These are phyloP conservation scores for Candida tetrigidarum DNA, from an alignment of 1,139 yeast genomes.

Conservation along the genomic window DNA sequence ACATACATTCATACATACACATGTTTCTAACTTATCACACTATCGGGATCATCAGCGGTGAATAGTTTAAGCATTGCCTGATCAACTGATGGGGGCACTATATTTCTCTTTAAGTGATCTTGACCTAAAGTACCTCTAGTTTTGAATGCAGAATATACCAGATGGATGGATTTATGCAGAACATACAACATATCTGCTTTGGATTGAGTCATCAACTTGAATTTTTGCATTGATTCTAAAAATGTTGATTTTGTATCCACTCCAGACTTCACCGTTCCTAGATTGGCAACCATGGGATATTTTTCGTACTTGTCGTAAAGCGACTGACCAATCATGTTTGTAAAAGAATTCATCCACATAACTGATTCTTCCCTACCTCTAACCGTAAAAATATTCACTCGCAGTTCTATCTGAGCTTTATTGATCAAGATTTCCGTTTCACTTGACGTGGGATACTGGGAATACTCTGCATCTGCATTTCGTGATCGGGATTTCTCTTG, in stretches of 20 bases:
- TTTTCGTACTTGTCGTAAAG: slow-evolving; percentile 60
- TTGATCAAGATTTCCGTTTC: slow-evolving; percentile 39
- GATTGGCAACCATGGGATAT: slow-evolving; percentile 54
- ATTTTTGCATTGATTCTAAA: slow-evolving; percentile 53
- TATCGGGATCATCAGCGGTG: slow-evolving; percentile 54
- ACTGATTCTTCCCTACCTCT: slow-evolving; percentile 51
- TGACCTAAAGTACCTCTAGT: slow-evolving; percentile 32
- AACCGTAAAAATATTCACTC: slow-evolving; percentile 52
- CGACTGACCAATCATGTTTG: slow-evolving; percentile 57
- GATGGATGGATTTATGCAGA: slow-evolving; percentile 41
- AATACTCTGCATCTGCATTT: slow-evolving; percentile 16
- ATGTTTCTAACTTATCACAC: slow-evolving; percentile 27
- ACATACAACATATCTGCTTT: slow-evolving; percentile 39
- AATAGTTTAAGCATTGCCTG: slow-evolving; percentile 49
- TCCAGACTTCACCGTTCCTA: slow-evolving; percentile 61
- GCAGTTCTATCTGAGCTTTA: slow-evolving; percentile 32
- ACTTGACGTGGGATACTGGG: slow-evolving; percentile 33
- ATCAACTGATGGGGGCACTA: slow-evolving; percentile 43
- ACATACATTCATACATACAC: too few relatives aligned
- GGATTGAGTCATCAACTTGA: slow-evolving; percentile 58
- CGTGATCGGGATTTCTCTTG: slow-evolving; percentile 10
- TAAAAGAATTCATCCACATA: slow-evolving; percentile 58
- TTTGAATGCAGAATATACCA: slow-evolving; percentile 35
- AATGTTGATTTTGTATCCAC: slow-evolving; percentile 48
- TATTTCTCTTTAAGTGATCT: slow-evolving; percentile 28